Base-by-base conservation (phyloP, 441 rosid species). In the Brassica hybrid region DNA sequence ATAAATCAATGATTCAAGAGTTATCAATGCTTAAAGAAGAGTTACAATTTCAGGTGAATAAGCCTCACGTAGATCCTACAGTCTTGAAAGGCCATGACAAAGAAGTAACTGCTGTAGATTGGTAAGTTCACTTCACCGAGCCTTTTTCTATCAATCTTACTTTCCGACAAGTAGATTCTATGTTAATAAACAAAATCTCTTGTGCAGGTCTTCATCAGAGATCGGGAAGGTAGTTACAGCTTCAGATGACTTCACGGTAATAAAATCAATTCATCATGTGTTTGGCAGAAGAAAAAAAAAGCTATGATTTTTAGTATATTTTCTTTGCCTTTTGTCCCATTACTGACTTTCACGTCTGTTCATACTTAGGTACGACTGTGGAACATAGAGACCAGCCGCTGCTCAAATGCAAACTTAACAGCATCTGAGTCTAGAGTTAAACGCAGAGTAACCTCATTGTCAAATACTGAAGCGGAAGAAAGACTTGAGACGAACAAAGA, bases 71-170 rank as follows among this genome's bases (percentile, higher is more conserved):
- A 59, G 92, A 86, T 80, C 94, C 98, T 61, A 69, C 84, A 78
- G 63, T 80, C 76, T 83, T 93, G 85, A 85, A 78, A 82, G 86
- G 88, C 58, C 97, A 92, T 7, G 88, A 85, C 69, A 91, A 87
- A 43, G 99, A 96, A 86, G 99, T 91, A 70, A 87, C 95, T 1
- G 93, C 97, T 59, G 97, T 93, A 57, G 93, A 91, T 75, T 96
- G 98, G 99, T 95, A 93, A 68, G 8, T 62, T 7, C 60, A 52
- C 59, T 36, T 32, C 48, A 65, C 45, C 63, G 7, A 38, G 13
- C 23, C 72, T 17, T 52, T 56, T 52, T 76, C 21, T 52, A 48
- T 63, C 10, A 59, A 30, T 69, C 45, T 27, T 45, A n/a, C 48
- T 60, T 14, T n/a, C 17, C 9, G 25, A 59, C 61, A 25, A 63